phyloP scores from a whole-genome alignment of 2,329 filamentous ascomycete genomes.

The Fusarium incarnatum region DNA sequence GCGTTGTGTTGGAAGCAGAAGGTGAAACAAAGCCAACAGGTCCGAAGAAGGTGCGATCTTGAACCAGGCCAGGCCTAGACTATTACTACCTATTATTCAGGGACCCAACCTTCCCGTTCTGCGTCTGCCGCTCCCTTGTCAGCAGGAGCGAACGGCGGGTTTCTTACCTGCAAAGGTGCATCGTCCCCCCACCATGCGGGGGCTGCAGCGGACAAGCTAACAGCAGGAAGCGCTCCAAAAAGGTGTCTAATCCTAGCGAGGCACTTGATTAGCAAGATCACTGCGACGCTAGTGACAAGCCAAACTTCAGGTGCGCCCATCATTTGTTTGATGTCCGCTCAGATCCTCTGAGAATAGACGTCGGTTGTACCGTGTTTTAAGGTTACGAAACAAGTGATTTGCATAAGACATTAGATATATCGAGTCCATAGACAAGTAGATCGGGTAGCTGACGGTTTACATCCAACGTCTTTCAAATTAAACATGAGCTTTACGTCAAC shows the following conservation, averaged over 20 bases:
- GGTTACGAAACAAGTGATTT: not conserved
- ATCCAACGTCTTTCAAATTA: not conserved
- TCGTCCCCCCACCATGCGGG: slow-evolving; percentile 38
- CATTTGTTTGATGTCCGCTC: slow-evolving; percentile 8
- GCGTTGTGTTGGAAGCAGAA: slow-evolving; percentile 25
- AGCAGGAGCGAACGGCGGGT: slow-evolving; percentile 25
- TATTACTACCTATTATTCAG: slow-evolving; percentile 18
- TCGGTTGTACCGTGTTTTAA: not conserved
- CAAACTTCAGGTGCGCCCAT: slow-evolving; percentile 3
- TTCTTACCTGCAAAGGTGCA: slow-evolving; percentile 31
- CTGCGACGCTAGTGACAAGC: slow-evolving; percentile 19
- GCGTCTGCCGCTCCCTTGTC: slow-evolving; percentile 21
- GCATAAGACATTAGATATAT: not conserved
- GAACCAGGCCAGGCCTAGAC: slow-evolving; percentile 18
- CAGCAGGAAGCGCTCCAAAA: slow-evolving; percentile 17
- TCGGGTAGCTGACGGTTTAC: not conserved
- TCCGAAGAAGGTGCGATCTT: slow-evolving; percentile 16
- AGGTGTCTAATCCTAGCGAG: slow-evolving; percentile 33
- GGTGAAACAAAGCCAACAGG: slow-evolving; percentile 23
- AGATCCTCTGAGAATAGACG: slow-evolving; percentile 9
- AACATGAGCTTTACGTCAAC: not conserved
- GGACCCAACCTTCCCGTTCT: slow-evolving; percentile 29
- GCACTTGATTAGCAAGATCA: slow-evolving; percentile 34
- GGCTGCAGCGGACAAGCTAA: slow-evolving; percentile 22
- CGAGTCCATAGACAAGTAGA: not conserved